Conservation (phyloP, 305 asterid genomes). For the Fraxinus platypoda region DNA sequence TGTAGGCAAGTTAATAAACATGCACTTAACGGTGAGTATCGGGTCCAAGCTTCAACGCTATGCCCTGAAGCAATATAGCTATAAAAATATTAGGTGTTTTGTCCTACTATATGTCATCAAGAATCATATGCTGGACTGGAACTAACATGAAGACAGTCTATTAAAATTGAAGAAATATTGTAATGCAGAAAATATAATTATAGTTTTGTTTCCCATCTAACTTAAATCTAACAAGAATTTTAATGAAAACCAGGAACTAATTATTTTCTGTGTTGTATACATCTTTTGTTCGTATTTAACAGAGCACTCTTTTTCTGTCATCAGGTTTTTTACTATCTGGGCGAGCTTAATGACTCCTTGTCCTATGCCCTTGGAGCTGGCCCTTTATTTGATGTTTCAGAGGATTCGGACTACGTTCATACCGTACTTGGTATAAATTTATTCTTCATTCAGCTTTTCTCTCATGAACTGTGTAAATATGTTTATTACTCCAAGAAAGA, state of each 20-base stretch:
- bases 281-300: not conserved
- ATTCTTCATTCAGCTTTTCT: not conserved
- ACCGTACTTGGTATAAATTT: slow-evolving; percentile 73
- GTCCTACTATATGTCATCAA: not conserved
- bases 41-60: not conserved
- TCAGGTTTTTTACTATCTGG: slow-evolving; percentile 93
- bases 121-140: not conserved
- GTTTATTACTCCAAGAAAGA: not conserved
- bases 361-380: slow-evolving; percentile 98
- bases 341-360: slow-evolving; percentile 81
- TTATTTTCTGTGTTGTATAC: not conserved
- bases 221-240: not conserved
- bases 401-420: slow-evolving; percentile 91
- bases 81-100: not conserved
- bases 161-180: not conserved
- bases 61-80: not conserved
- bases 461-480: not conserved
- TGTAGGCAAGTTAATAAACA: not conserved
- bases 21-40: not conserved
- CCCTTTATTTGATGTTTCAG: slow-evolving; percentile 79
- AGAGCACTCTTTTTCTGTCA: not conserved
- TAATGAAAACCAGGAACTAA: not conserved
- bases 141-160: not conserved
- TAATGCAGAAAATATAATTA: not conserved
- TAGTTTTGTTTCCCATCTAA: not conserved